Percentiles rank a stretch among this genome's conserved stretches.
Conservation (phyloP, 2,329 filamentous ascomycete species). For the Xylaria hypoxylon region DNA sequence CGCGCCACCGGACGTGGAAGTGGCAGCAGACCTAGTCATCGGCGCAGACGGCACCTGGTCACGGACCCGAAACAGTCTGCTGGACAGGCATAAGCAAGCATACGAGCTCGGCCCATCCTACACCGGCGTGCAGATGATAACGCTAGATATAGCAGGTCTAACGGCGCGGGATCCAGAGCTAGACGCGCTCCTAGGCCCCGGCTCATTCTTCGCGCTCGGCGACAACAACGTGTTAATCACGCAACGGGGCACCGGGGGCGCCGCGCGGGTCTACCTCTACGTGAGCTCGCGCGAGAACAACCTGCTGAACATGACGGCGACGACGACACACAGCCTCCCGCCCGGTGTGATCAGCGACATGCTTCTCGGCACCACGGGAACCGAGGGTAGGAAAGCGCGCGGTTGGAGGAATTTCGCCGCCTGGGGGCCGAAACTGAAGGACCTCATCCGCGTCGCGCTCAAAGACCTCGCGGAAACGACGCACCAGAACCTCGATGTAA, state of each 20-base stretch:
- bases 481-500: not conserved
- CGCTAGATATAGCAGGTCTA: not conserved
- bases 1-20: not conserved
- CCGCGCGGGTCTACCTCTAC: not conserved
- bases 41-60: constrained; percentile 20
- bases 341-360: not conserved
- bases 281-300: constrained; percentile 3
- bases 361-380: not conserved
- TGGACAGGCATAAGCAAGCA: not conserved
- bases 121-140: constrained; percentile 14
- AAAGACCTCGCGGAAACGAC: not conserved
- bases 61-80: not conserved
- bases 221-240: not conserved
- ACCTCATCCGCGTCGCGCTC: not conserved
- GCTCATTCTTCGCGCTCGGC: constrained; percentile 8
- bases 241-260: not conserved
- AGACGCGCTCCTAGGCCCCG: not conserved
- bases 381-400: not conserved
- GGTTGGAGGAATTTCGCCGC: constrained; percentile 3
- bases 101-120: not conserved
- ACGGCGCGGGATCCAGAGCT: not conserved
- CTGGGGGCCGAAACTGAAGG: not conserved
- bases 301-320: not conserved
- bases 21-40: constrained; percentile 3
- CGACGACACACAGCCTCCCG: not conserved